Evolutionary conservation across 1,139 yeast genomes (phyloP), one percentile per base, ranked within the genome.

Genomic region (Arxiozyma heterogenica): DNA sequence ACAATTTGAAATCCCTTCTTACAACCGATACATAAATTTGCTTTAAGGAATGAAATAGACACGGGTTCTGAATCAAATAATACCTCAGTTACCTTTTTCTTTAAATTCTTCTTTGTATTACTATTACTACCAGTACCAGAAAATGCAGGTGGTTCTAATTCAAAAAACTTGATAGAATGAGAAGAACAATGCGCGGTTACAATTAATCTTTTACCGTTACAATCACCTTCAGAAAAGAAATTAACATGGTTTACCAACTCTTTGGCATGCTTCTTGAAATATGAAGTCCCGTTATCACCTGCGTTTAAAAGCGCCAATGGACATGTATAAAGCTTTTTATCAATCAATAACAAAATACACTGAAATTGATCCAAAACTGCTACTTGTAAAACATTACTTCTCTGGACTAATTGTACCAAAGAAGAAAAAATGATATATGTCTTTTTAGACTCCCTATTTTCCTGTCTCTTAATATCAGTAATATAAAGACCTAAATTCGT

Each of bases 1-100:
- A 93, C 90, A 64, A 93, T 90, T 71, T 93, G 98, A 73, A 93
- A 93, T 1, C 98, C 98, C 67, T 86, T 89, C 48, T 95, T 85
- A 66, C 98, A 93, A 22, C 98, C 98, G 59, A 93, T 86, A 74
- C 98, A 91, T 57, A 93, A 74, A 64, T 86, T 86, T 8, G 93
- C 83, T 68, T 91, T 88, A 70, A 93, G 75, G 65, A 93, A 93
- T 42, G 96, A 90, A 34, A 93, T 86, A 4, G 96, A 86, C 39
- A 91, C 85, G 3, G 96, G 96, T 62, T 93, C 98, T 8, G 95
- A 85, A 48, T 83, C 83, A 67, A 93, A 89, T 45, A 78, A 77
- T 46, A 91, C 84, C 65, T 93, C 98, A 53, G 82, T 78, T n/a
- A 81, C 76, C 53, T 83, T 87, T 58, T 77, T 76, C 65, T 81